phyloP scores from a whole-genome alignment of 345 rosid species.

The Aurinia saxatilis region DNA sequence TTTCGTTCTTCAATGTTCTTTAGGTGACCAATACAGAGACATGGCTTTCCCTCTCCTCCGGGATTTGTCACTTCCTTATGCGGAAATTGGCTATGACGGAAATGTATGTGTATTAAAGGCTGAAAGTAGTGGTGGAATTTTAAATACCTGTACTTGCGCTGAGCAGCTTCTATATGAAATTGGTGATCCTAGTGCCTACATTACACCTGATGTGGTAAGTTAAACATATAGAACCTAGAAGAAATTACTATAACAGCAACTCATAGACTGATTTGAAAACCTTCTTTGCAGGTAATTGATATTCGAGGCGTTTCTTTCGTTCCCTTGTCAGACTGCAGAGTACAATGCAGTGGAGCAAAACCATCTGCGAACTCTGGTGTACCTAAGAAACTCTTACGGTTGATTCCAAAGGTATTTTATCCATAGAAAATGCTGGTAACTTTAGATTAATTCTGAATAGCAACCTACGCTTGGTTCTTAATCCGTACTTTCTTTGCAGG shows the following conservation, averaged over 20 bases:
- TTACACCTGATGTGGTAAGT: slow-evolving; percentile 93
- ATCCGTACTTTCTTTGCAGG: slow-evolving; percentile 35
- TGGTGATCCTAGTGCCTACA: slow-evolving; percentile 79
- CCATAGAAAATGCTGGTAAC: not conserved
- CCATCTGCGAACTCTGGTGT: slow-evolving; percentile 40
- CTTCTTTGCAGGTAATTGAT: slow-evolving; percentile 59
- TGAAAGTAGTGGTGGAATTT: slow-evolving; percentile 70
- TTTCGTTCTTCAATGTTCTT: slow-evolving; percentile 10
- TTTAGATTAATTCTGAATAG: not conserved
- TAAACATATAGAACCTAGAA: slow-evolving; percentile 1
- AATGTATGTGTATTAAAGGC: slow-evolving; percentile 54
- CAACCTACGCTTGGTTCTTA: not conserved
- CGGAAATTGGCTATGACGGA: slow-evolving; percentile 64
- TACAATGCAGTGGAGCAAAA: slow-evolving; percentile 71
- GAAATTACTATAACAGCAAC: not conserved
- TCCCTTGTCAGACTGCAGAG: slow-evolving; percentile 48
- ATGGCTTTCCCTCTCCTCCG: slow-evolving; percentile 48
- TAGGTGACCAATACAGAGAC: slow-evolving; percentile 70
- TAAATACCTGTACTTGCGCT: slow-evolving; percentile 65
- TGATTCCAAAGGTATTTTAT: slow-evolving; percentile 59
- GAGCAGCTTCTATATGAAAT: slow-evolving; percentile 90
- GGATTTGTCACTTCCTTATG: slow-evolving; percentile 83
- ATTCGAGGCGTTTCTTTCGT: slow-evolving; percentile 58
- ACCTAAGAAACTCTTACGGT: slow-evolving; percentile 67
- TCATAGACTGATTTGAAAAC: slow-evolving; percentile 4